A percentile compares a stretch with the other conserved stretches of the same genome.
phyloP scores from a whole-genome alignment of 805 yeast genomes.

The Wickerhamomyces bisporus region DNA sequence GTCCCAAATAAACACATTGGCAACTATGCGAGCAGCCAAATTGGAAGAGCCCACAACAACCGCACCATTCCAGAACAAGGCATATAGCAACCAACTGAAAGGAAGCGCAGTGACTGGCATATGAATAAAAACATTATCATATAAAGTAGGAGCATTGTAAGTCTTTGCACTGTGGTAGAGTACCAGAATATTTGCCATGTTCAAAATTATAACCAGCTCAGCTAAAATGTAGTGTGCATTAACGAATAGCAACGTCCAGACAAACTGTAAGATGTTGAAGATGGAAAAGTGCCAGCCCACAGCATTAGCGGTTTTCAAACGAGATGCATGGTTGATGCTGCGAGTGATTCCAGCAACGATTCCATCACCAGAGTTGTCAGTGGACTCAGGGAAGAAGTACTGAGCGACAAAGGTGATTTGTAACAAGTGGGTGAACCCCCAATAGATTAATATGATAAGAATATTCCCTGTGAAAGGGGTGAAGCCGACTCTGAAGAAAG shows the following conservation, averaged over 20 bases:
- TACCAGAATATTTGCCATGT: conserved; percentile 53
- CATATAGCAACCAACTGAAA: conserved; percentile 66
- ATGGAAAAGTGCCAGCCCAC: conserved; percentile 60
- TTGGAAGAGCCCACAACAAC: conserved; percentile 45
- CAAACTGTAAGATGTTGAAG: conserved; percentile 54
- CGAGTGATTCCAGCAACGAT: conserved; percentile 12
- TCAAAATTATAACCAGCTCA: conserved; percentile 53
- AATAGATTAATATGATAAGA: conserved; percentile 45
- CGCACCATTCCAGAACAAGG: conserved; percentile 83
- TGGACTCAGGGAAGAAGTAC: conserved; percentile 33
- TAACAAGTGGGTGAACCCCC: conserved; percentile 48
- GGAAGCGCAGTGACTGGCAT: conserved; percentile 66
- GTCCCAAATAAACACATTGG: conserved; percentile 75
- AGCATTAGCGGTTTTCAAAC: conserved; percentile 20
- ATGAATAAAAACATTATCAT: conserved; percentile 56
- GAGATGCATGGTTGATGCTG: conserved; percentile 7
- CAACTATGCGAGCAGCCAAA: conserved; percentile 59
- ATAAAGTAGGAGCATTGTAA: conserved; percentile 44
- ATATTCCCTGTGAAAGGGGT: conserved; percentile 70
- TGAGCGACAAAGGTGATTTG: conserved; percentile 50
- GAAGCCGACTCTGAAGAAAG: conserved; percentile 43
- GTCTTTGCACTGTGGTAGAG: conserved; percentile 54
- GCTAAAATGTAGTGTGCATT: conserved; percentile 52
- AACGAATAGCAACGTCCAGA: conserved; percentile 62
- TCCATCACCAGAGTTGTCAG: conserved; percentile 5